Evolutionary conservation across 2,329 filamentous ascomycete species (phyloP).

Genomic region (Alternaria sp.): DNA sequence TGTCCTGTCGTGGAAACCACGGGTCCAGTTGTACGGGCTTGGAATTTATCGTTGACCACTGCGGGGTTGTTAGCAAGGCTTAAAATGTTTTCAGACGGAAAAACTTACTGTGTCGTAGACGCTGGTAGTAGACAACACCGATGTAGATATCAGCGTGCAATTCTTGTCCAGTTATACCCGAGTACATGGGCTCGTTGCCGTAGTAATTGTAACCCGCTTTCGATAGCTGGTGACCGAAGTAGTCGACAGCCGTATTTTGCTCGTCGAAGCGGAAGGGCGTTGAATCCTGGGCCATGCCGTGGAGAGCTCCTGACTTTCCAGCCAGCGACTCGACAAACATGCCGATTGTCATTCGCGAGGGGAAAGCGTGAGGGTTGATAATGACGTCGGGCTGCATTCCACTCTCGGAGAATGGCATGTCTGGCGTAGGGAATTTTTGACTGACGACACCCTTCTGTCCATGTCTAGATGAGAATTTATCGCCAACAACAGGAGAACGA

Average conservation of each 20-base stretch:
- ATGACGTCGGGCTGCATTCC: slow-evolving; percentile 98
- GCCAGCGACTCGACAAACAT: slow-evolving; percentile 99
- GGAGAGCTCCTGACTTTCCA: slow-evolving; percentile 91
- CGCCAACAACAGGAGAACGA: slow-evolving; percentile 89
- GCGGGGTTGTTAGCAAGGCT: neutral
- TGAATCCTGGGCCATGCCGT: slow-evolving; percentile 94
- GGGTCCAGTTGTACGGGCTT: slow-evolving; percentile 90
- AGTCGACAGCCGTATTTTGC: slow-evolving; percentile 88
- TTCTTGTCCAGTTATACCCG: slow-evolving; percentile 81
- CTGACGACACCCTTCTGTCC: slow-evolving; percentile 97
- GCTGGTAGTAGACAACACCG: slow-evolving; percentile 97
- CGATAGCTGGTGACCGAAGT: slow-evolving; percentile 94
- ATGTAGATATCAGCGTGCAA: slow-evolving; percentile 95
- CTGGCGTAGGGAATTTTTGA: slow-evolving; percentile 90
- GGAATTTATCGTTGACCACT: slow-evolving; percentile 99
- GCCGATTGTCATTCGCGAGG: slow-evolving; percentile 98
- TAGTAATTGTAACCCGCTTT: slow-evolving; percentile 98
- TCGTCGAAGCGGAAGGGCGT: slow-evolving; percentile 96
- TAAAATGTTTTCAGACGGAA: neutral
- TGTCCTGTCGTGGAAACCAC: slow-evolving; percentile 91
- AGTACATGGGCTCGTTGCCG: slow-evolving; percentile 99
- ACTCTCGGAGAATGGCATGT: slow-evolving; percentile 96
- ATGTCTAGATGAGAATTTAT: slow-evolving; percentile 99
- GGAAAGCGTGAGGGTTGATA: slow-evolving; percentile 99
- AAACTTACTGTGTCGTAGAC: slow-evolving; percentile 77